These are phyloP conservation scores for Fabrea salina DNA, from an alignment of 169 alveolate genomes.

Conservation along the genomic window DNA sequence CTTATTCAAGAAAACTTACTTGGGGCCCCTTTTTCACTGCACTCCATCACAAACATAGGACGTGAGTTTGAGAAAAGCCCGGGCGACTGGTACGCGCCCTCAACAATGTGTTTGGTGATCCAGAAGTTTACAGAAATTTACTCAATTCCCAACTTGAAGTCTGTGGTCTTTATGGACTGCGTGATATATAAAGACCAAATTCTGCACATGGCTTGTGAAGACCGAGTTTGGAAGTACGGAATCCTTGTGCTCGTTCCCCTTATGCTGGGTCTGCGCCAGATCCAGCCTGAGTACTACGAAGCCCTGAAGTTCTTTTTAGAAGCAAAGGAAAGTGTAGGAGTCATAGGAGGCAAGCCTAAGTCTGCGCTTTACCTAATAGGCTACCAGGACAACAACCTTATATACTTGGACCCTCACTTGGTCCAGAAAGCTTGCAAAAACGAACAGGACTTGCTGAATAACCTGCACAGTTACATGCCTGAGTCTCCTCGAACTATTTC, in stretches of 20 bases:
- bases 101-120: not conserved
- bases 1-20: constrained; percentile 1
- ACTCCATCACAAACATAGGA: not conserved
- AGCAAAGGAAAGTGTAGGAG: constrained; percentile 60
- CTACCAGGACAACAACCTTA: constrained; percentile 46
- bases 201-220: not conserved
- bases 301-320: constrained; percentile 45
- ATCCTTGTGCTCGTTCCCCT: constrained; percentile 51
- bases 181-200: constrained; percentile 19
- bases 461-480: not conserved
- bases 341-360: constrained; percentile 76
- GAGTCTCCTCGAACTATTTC: not conserved
- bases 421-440: constrained; percentile 47
- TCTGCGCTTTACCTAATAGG: constrained; percentile 78
- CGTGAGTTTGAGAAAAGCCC: not conserved
- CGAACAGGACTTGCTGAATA: constrained; percentile 27
- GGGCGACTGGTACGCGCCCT: constrained; percentile 31
- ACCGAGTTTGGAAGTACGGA: not conserved
- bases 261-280: constrained; percentile 58
- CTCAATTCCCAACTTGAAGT: not conserved
- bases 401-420: constrained; percentile 79
- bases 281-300: constrained; percentile 50
- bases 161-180: constrained; percentile 14
- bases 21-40: constrained; percentile 22
- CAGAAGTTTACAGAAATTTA: not conserved